phyloP scores from a whole-genome alignment of 2,329 filamentous ascomycete genomes.

The Monilinia laxa region DNA sequence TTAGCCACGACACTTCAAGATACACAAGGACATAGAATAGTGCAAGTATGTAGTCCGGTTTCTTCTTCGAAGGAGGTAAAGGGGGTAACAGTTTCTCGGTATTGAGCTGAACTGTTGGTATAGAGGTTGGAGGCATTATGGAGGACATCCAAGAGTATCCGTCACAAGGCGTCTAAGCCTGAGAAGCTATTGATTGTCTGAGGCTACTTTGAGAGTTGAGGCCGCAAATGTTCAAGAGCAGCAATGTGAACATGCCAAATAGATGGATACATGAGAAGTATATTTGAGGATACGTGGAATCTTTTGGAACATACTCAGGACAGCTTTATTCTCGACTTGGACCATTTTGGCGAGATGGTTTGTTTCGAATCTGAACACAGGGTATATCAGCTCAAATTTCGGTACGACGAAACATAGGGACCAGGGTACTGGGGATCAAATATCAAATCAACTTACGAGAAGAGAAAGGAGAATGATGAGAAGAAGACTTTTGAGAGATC shows the following conservation, averaged over 20 bases:
- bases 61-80: constrained; percentile 10
- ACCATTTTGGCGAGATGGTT: constrained; percentile 49
- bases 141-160: background rate
- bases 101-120: constrained; percentile 22
- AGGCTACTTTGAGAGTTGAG: too few relatives aligned
- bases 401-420: constrained; percentile 23
- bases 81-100: constrained; percentile 20
- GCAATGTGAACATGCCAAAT: constrained; percentile 6
- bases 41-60: constrained; percentile 44
- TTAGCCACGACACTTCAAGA: constrained; percentile 60
- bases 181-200: too few relatives aligned
- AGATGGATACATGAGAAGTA: constrained; percentile 9
- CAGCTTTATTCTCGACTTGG: constrained; percentile 64
- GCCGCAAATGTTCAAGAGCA: background rate
- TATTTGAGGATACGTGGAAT: constrained; percentile 39
- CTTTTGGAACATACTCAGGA: constrained; percentile 55
- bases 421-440: background rate
- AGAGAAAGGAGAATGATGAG: background rate
- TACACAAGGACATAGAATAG: constrained; percentile 55
- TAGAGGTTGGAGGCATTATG: constrained; percentile 19
- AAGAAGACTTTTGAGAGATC: too few relatives aligned
- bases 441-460: constrained; percentile 13
- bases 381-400: constrained; percentile 28
- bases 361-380: constrained; percentile 21
- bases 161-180: too few relatives aligned